These are phyloP conservation scores for Beverwykella pulmonaria DNA, from an alignment of 495 filamentous ascomycete genomes.

Conservation along the genomic window DNA sequence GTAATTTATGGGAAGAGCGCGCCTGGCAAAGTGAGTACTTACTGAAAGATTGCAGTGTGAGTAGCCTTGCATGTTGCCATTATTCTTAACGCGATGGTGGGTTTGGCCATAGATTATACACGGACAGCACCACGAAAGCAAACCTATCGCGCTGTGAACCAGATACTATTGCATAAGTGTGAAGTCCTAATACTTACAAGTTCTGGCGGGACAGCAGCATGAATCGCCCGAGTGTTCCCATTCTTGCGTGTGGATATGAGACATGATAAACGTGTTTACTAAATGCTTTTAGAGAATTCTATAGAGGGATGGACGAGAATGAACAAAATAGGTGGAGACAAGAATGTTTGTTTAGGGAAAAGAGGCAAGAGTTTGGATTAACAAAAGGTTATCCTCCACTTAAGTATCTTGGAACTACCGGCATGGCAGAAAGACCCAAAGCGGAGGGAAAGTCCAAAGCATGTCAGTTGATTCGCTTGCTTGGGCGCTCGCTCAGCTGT, in stretches of 20 bases:
- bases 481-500: too few species aligned
- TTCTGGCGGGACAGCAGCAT: conserved; percentile 37
- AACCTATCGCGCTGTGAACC: conserved; percentile 39
- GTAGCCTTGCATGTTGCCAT: conserved; percentile 52
- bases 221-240: conserved; percentile 30
- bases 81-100: conserved; percentile 49
- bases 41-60: conserved; percentile 54
- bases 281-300: too few species aligned
- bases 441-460: too few species aligned
- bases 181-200: conserved; percentile 29
- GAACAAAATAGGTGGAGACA: too few species aligned
- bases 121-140: conserved; percentile 53
- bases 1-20: too few species aligned
- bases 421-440: too few species aligned
- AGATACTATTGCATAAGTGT: background rate
- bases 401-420: too few species aligned
- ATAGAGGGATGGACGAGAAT: too few species aligned
- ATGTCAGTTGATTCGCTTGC: too few species aligned
- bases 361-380: too few species aligned
- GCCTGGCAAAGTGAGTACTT: conserved; percentile 26
- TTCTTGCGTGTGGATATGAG: conserved; percentile 24
- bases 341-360: too few species aligned
- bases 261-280: conserved; percentile 22
- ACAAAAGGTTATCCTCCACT: too few species aligned
- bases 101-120: conserved; percentile 60